Base-by-base conservation (phyloP, 1,139 yeast species). In the Hyphopichia burtonii region DNA sequence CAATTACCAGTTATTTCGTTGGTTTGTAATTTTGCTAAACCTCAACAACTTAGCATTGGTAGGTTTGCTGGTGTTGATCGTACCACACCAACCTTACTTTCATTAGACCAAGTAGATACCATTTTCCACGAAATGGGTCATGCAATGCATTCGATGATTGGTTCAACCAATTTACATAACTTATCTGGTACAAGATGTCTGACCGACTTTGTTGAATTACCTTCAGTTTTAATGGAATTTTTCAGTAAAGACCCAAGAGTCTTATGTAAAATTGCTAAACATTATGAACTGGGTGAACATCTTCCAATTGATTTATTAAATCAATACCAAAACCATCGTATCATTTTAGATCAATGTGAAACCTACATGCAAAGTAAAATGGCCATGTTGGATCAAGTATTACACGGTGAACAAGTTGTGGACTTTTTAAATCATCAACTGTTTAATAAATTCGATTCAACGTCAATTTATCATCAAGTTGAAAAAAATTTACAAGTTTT, bases 81-180 rank as follows among this genome's bases (percentile, higher is more conserved):
- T 18, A 47, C 47, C 16, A 47, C 52, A 22, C 74, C 76, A 7
- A 68, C 77, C 0, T 67, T 88, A 20, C 65, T 93, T 34, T 72
- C 84, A 8, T 72, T 88, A 46, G 80, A 76, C 44, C 98, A 94
- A 56, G 91, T 93, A 4, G 96, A 91, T 55, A 93, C 99, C 0
- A 67, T 93, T 28, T 93, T 94, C 68, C 99, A 93, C 63, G 99
- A 93, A 63, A 90, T 93, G 96, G 99, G 99, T 1, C 99, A 93
- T 65, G 99, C 99, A 2, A 86, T 93, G 82, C 99, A 93, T 61
- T 89, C 97, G 6, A 91, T 93, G 97, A 69, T 93, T 23, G 99
- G 98, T 0, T 75, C 93, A 47, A 93, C 99, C 0, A 76, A 83
- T 37, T 68, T 93, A 39, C 99, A 94, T 58, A 94, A 91, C 58